These are phyloP conservation scores for Xerocomus nothofagi DNA, from an alignment of 1,284 basidiomycete species.

Conservation along the genomic window DNA sequence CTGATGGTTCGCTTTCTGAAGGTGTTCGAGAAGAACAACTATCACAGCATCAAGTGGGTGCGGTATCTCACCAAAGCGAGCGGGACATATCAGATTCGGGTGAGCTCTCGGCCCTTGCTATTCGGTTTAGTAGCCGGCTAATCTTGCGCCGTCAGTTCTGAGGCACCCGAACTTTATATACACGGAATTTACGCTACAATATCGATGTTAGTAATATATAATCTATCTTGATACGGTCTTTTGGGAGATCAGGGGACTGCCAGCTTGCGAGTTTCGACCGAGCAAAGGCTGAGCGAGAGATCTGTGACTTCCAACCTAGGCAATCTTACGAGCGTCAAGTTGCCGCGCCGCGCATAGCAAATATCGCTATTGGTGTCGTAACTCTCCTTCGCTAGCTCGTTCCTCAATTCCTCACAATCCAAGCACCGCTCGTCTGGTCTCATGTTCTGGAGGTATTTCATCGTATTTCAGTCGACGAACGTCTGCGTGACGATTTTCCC, in stretches of 20 bases:
- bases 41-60: constrained; percentile 93
- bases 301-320: constrained; percentile 27
- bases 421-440: constrained; percentile 22
- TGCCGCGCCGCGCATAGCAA: too few relatives aligned
- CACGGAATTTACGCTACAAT: constrained; percentile 30
- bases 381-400: constrained; percentile 15
- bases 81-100: constrained; percentile 83
- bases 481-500: constrained; percentile 6
- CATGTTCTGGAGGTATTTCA: constrained; percentile 47
- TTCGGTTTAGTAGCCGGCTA: background rate
- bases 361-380: constrained; percentile 19
- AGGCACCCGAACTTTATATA: constrained; percentile 21
- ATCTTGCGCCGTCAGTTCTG: constrained; percentile 23
- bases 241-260: constrained; percentile 11
- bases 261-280: background rate
- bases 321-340: constrained; percentile 16
- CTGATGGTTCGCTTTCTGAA: constrained; percentile 96
- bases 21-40: constrained; percentile 95
- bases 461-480: background rate
- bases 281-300: constrained; percentile 1
- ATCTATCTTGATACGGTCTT: constrained; percentile 22
- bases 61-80: constrained; percentile 86
- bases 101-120: constrained; percentile 40
- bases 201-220: constrained; percentile 28
- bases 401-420: constrained; percentile 6